phyloP scores from a whole-genome alignment of 768 basidiomycete genomes.

The Sporobolomyces pararoseus region DNA sequence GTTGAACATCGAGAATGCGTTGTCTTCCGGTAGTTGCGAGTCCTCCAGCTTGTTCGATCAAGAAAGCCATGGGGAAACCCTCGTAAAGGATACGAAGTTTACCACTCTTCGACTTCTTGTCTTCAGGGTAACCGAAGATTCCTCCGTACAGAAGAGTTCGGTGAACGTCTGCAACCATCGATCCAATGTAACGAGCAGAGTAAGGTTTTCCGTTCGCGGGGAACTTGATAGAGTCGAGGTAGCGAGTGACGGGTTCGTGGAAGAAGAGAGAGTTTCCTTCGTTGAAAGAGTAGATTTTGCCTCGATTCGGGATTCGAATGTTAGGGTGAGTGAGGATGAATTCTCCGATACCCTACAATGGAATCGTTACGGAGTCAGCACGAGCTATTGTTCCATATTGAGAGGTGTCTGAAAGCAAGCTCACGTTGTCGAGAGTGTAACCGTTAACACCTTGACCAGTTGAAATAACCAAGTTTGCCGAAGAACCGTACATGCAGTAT shows the following conservation, averaged over 20 bases:
- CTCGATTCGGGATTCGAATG: slow-evolving; percentile 86
- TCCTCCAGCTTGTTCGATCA: slow-evolving; percentile 72
- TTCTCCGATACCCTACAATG: slow-evolving; percentile 72
- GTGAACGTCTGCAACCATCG: slow-evolving; percentile 99
- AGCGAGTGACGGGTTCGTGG: slow-evolving; percentile 68
- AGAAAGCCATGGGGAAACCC: slow-evolving; percentile 63
- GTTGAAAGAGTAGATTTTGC: slow-evolving; percentile 99
- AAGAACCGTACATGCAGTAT: slow-evolving; percentile 71
- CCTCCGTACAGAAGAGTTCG: slow-evolving; percentile 94
- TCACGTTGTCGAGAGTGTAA: slow-evolving; percentile 83
- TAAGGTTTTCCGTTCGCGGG: slow-evolving; percentile 77
- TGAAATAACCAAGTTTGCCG: slow-evolving; percentile 89
- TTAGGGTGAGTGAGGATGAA: slow-evolving; percentile 98
- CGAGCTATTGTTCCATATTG: too few relatives aligned
- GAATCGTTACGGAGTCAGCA: neutral
- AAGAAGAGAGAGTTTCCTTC: slow-evolving; percentile 98
- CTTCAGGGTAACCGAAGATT: slow-evolving; percentile 93
- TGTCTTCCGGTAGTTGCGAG: slow-evolving; percentile 92
- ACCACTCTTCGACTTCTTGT: slow-evolving; percentile 94
- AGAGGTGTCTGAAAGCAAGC: slow-evolving; percentile 6
- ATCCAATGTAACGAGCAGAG: slow-evolving; percentile 73
- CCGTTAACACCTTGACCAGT: slow-evolving; percentile 96
- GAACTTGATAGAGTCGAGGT: slow-evolving; percentile 87
- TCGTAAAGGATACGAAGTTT: slow-evolving; percentile 94
- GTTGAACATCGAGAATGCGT: slow-evolving; percentile 84